Evolutionary conservation across 2,329 filamentous ascomycete species (phyloP).

Genomic region (Colletotrichum echinochloae): DNA sequence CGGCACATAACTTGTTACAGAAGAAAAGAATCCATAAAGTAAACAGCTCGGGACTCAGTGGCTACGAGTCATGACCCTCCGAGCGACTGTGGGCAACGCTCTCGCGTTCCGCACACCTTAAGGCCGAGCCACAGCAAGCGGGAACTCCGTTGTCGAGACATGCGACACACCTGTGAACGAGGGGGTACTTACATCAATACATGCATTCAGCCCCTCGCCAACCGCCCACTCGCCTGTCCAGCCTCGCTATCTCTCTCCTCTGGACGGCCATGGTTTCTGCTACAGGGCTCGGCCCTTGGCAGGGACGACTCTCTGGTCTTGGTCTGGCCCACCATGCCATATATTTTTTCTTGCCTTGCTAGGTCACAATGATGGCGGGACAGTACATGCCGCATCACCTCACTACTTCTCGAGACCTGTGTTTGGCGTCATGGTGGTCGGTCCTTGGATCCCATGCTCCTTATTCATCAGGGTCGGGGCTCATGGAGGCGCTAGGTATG

Average conservation of each 20-base stretch:
- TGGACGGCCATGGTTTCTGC: constrained; percentile 16
- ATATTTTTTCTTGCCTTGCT: not conserved
- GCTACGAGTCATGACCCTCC: constrained; percentile 34
- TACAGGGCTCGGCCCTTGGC: constrained; percentile 12
- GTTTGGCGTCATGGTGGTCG: not conserved
- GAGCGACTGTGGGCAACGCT: constrained; percentile 15
- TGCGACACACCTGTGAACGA: constrained; percentile 6
- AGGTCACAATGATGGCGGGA: not conserved
- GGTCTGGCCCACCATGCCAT: not conserved
- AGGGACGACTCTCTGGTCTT: not conserved
- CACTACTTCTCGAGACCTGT: not conserved
- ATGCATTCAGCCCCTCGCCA: constrained; percentile 19
- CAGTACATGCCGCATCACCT: not conserved
- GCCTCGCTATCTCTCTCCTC: constrained; percentile 32
- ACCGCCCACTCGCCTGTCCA: constrained; percentile 12
- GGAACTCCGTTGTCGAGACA: constrained; percentile 21
- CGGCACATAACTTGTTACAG: constrained; percentile 22
- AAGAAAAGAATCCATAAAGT: constrained; percentile 18
- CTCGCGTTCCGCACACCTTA: constrained; percentile 29
- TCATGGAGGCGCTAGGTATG: constrained; percentile 15
- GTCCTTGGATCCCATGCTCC: not conserved
- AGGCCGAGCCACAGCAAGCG: constrained; percentile 32
- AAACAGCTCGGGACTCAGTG: constrained; percentile 30
- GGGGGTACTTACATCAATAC: constrained; percentile 20
- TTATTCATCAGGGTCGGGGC: constrained; percentile 2